Evolutionary conservation across 1,284 basidiomycete genomes (phyloP).

Genomic region (Apiotrichum veenhuisii): DNA sequence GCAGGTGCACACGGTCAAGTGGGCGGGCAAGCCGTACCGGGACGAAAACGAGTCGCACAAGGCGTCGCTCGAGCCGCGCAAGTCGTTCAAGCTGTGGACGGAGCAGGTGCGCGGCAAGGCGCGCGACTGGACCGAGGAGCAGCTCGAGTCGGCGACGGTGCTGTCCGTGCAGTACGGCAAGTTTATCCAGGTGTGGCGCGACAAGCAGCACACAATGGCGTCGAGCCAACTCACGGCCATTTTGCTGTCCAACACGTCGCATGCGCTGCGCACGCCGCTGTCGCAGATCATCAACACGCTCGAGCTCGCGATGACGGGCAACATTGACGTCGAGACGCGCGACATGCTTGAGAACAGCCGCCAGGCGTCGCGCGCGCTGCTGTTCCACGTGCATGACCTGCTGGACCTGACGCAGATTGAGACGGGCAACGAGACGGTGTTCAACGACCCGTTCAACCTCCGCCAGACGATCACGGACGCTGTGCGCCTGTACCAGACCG

Average conservation of each 20-base stretch:
- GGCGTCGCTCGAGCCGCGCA: conserved; percentile 63
- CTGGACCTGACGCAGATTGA: conserved; percentile 79
- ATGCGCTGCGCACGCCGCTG: conserved; percentile 61
- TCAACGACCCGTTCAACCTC: conserved; percentile 78
- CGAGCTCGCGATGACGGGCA: conserved; percentile 77
- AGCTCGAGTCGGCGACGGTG: conserved; percentile 79
- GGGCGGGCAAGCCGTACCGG: conserved; percentile 75
- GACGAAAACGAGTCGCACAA: conserved; percentile 36
- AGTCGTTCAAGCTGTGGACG: conserved; percentile 77
- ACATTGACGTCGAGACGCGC: conserved; percentile 70
- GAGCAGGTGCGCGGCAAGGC: conserved; percentile 71
- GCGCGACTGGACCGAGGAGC: conserved; percentile 78
- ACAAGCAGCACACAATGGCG: conserved; percentile 69
- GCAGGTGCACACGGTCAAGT: conserved; percentile 66
- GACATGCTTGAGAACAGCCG: conserved; percentile 75
- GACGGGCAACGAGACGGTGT: conserved; percentile 71
- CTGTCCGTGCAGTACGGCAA: conserved; percentile 67
- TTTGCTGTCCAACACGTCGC: conserved; percentile 79
- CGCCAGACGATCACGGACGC: conserved; percentile 66
- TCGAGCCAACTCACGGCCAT: conserved; percentile 71
- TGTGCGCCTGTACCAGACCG: conserved; percentile 57
- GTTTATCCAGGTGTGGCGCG: conserved; percentile 79
- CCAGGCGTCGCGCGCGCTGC: conserved; percentile 71
- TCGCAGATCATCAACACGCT: conserved; percentile 62
- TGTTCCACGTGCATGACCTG: conserved; percentile 82